A percentile compares a stretch with the other conserved stretches of the same genome.
Evolutionary conservation across 176 grass and related monocot species (phyloP).

Genomic region (Pontederia crassipes): DNA sequence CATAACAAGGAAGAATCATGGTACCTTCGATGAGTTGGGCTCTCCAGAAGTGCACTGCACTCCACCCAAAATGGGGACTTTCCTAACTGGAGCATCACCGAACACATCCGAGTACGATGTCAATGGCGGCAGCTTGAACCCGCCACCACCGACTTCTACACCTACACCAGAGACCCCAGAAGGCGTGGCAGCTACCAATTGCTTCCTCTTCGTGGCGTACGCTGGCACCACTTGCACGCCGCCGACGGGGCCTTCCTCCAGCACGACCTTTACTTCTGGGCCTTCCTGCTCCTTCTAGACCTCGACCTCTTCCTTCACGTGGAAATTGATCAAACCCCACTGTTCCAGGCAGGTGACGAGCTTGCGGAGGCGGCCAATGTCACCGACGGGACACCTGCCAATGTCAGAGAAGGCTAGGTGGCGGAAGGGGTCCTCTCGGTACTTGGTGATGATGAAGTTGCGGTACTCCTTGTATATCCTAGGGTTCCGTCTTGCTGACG

Average conservation of each 20-base stretch:
- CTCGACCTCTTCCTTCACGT: background rate
- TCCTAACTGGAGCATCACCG: too few species aligned
- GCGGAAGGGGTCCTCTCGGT: slow-evolving; percentile 32
- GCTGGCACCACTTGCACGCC: slow-evolving; percentile 23
- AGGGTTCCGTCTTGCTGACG: slow-evolving; percentile 60
- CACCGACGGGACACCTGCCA: slow-evolving; percentile 58
- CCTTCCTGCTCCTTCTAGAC: background rate
- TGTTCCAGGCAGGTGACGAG: slow-evolving; percentile 21
- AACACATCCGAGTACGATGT: too few species aligned
- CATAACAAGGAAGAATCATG: too few species aligned
- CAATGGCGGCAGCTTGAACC: too few species aligned
- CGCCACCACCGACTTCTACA: too few species aligned
- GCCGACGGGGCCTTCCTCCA: slow-evolving; percentile 40
- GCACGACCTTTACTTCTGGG: slow-evolving; percentile 33
- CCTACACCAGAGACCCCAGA: too few species aligned
- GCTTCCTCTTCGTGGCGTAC: slow-evolving; percentile 26
- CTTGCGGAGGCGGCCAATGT: slow-evolving; percentile 60
- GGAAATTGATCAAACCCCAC: too few species aligned
- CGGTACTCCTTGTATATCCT: slow-evolving; percentile 95
- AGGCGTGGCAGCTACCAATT: slow-evolving; percentile 25
- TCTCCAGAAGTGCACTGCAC: too few species aligned
- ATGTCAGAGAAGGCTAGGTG: slow-evolving; percentile 19
- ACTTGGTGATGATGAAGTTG: slow-evolving; percentile 84
- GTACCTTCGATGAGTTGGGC: too few species aligned
- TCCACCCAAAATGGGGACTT: too few species aligned